Evolutionary conservation across 768 basidiomycete genomes (phyloP).

Genomic region (Chalciporus piperatus): DNA sequence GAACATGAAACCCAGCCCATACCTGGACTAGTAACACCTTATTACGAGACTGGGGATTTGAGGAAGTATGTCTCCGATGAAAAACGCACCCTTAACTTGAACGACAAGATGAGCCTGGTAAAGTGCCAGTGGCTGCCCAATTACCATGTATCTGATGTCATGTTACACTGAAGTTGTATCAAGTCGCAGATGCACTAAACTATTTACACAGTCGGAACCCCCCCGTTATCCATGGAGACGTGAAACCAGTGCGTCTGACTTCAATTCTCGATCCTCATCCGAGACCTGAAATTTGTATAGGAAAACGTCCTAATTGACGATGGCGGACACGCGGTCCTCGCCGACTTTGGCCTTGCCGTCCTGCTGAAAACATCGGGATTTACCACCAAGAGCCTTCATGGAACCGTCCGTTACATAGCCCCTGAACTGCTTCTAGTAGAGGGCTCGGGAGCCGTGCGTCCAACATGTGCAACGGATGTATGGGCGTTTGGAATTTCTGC

Average conservation of each 20-base stretch:
- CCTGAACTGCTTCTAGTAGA: constrained; percentile 28
- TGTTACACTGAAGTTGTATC: constrained; percentile 14
- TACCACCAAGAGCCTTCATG: too few species aligned
- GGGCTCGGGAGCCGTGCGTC: constrained; percentile 16
- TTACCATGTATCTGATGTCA: background rate
- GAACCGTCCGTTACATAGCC: constrained; percentile 40
- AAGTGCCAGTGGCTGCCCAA: background rate
- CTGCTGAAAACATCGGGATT: constrained; percentile 34
- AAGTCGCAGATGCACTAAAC: constrained; percentile 19
- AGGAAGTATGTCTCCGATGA: constrained; percentile 11
- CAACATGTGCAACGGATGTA: constrained; percentile 30
- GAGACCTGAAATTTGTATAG: constrained; percentile 17
- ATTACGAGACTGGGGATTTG: constrained; percentile 22
- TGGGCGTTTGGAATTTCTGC: constrained; percentile 39
- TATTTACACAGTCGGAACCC: constrained; percentile 19
- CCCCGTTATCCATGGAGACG: constrained; percentile 34
- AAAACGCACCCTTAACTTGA: background rate
- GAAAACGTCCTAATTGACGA: constrained; percentile 37
- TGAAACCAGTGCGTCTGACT: constrained; percentile 33
- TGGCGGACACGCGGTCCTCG: constrained; percentile 27
- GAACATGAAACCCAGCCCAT: constrained; percentile 16
- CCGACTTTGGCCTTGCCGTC: constrained; percentile 41
- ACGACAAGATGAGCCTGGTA: constrained; percentile 24
- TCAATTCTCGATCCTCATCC: background rate
- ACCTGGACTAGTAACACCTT: constrained; percentile 27